Percentiles rank a stretch among this genome's conserved stretches.
Conservation (phyloP, 2,329 filamentous ascomycete species). For the Claviceps humidiphila region DNA sequence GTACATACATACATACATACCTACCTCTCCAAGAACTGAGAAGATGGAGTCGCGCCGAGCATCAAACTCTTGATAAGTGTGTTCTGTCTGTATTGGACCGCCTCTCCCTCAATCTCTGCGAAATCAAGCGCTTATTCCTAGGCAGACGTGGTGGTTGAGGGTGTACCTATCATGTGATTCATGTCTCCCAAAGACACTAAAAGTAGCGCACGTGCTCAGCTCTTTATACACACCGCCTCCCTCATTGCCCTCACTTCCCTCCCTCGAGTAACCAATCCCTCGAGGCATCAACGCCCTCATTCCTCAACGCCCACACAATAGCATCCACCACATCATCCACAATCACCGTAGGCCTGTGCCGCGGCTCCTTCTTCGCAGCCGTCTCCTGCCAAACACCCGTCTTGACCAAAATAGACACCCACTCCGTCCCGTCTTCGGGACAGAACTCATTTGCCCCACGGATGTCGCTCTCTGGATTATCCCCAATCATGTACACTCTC, state of each 20-base stretch:
- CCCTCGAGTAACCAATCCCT: slow-evolving; percentile 15
- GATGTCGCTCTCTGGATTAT: slow-evolving; percentile 84
- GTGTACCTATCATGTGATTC: too few species aligned
- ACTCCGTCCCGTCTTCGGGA: slow-evolving; percentile 54
- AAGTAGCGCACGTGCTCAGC: too few species aligned
- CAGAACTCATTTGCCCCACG: slow-evolving; percentile 67
- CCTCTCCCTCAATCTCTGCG: too few species aligned
- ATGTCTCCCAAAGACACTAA: too few species aligned
- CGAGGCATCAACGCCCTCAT: slow-evolving; percentile 29
- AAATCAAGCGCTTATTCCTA: too few species aligned
- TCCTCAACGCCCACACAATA: slow-evolving; percentile 61
- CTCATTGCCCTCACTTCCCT: background rate
- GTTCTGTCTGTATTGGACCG: too few species aligned
- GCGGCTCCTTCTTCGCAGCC: slow-evolving; percentile 32
- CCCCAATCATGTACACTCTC: slow-evolving; percentile 87
- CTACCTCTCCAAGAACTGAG: too few species aligned
- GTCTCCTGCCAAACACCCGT: slow-evolving; percentile 59
- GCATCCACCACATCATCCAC: slow-evolving; percentile 65
- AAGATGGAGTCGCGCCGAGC: too few species aligned
- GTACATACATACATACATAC: too few species aligned
- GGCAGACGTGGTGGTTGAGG: too few species aligned
- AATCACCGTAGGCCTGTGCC: slow-evolving; percentile 48
- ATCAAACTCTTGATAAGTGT: too few species aligned
- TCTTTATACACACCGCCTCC: background rate
- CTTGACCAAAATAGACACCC: slow-evolving; percentile 64